Evolutionary conservation across 1,139 yeast species (phyloP), one percentile per base, ranked within the genome.

Genomic region (Saccharomyces hybrid): DNA sequence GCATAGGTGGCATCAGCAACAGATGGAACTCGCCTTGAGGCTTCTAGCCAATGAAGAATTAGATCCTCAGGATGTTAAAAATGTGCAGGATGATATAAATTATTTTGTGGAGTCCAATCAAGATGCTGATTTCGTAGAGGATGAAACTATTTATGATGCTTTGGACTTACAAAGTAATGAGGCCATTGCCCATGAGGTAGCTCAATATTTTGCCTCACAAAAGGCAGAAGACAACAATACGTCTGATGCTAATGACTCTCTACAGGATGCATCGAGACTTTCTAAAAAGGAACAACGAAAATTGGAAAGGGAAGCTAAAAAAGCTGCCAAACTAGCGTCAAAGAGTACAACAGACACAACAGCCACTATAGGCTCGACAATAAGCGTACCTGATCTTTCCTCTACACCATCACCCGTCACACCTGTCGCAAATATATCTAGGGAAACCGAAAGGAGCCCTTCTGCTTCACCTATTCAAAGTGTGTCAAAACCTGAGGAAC

Each of bases 91-190:
- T 59, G 93, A 85, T 64, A 75, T 86, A 62, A 83, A 80, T 57
- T 85, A 84, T 66, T 85, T 82, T 64, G 79, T 85, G 47, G 88
- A 84, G 57, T 83, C 82, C 61, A 85, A 85, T 68, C 85, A 83
- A 71, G 86, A 81, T 51, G 82, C 82, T 13, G 90, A 84, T 64
- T 85, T 84, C 62, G 80, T 84, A 51, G 88, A 84, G 62, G 88
- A 86, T 67, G 91, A 85, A 65, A 85, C 87, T 49, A 82, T 86
- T 63, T 86, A 86, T 65, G 93, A 86, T 59, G 78, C 77, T 50
- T 71, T 85, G 61, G 82, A 83, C 62, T 70, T 85, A 53, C 84
- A 79, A 50, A 79, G 83, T 2, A 83, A 79, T 54, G 82, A 77
- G 54, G 72, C 76, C 2, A 67, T 76, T 53, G 77, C 76, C 3